phyloP scores from a whole-genome alignment of 2,329 filamentous ascomycete genomes.

The Corynespora cassiicola region DNA sequence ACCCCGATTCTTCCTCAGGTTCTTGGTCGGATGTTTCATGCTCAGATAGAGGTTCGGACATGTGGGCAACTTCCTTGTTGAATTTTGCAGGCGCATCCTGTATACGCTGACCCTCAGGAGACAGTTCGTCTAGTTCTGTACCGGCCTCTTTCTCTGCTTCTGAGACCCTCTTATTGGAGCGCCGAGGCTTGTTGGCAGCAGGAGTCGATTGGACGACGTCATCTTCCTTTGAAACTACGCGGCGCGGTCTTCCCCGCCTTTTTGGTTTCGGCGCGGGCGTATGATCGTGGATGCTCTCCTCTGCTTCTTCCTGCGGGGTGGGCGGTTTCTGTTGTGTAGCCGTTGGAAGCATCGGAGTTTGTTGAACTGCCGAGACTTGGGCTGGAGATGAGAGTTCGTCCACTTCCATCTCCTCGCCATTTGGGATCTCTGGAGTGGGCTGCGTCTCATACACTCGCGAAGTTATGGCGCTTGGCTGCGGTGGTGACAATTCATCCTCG shows the following conservation, averaged over 20 bases:
- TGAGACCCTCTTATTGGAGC: conserved; percentile 8
- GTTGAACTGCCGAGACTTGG: too few species aligned
- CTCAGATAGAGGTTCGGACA: too few species aligned
- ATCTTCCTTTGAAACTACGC: conserved; percentile 6
- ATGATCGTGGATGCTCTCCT: too few species aligned
- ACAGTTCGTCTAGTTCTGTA: too few species aligned
- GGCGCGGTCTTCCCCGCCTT: conserved; percentile 23
- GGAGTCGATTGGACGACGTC: conserved; percentile 18
- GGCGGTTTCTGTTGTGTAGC: conserved; percentile 1
- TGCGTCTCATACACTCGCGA: conserved; percentile 14
- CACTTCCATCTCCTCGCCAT: conserved; percentile 19
- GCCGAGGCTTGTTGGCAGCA: conserved; percentile 12
- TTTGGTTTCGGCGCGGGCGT: too few species aligned
- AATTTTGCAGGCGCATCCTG: too few species aligned
- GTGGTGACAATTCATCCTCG: conserved; percentile 37
- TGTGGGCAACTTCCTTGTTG: too few species aligned
- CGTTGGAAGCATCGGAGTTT: too few species aligned
- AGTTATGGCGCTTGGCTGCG: conserved; percentile 13
- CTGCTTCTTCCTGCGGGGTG: conserved; percentile 2
- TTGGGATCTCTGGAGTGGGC: neutral
- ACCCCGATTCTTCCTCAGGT: conserved; percentile 20
- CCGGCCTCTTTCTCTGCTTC: too few species aligned
- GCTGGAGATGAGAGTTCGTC: conserved; percentile 28
- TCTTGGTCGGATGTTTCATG: conserved; percentile 23
- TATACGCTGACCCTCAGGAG: neutral